phyloP scores from a whole-genome alignment of 345 rosid genomes.

The Physaria fendleri region DNA sequence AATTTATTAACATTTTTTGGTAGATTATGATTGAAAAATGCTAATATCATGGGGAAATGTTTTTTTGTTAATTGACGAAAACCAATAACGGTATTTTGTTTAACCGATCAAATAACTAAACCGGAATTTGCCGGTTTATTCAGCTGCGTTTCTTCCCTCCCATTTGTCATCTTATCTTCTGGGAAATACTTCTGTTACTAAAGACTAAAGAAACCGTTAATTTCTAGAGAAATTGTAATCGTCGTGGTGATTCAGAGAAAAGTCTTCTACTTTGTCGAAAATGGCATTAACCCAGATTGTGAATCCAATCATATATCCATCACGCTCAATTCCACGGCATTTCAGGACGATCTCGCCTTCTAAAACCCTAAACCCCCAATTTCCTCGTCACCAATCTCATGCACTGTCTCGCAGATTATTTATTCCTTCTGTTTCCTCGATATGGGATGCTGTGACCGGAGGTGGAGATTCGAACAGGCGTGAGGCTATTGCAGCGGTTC shows the following conservation, averaged over 20 bases:
- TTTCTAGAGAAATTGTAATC: background rate
- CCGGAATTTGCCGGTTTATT: background rate
- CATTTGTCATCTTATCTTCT: conserved; percentile 28
- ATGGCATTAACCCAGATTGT: conserved; percentile 40
- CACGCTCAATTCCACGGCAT: conserved; percentile 10
- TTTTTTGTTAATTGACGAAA: too few relatives aligned
- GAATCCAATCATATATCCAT: conserved; percentile 25
- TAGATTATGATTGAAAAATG: background rate
- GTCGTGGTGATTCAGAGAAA: background rate
- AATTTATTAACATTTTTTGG: background rate
- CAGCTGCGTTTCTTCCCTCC: conserved; percentile 15
- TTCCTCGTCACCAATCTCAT: conserved; percentile 32
- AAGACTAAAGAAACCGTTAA: too few relatives aligned
- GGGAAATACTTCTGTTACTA: background rate
- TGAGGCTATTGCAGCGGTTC: conserved; percentile 54
- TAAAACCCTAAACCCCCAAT: conserved; percentile 21
- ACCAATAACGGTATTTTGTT: too few relatives aligned
- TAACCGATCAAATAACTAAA: too few relatives aligned
- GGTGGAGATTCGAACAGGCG: conserved; percentile 54
- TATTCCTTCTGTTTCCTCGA: conserved; percentile 65
- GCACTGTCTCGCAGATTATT: conserved; percentile 53
- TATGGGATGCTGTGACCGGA: conserved; percentile 84
- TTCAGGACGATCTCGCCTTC: conserved; percentile 15
- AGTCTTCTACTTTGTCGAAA: background rate
- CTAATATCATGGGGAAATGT: too few relatives aligned